A percentile compares a stretch with the other conserved stretches of the same genome.
These are phyloP conservation scores for Hawksworthiomyces lignivorus DNA, from an alignment of 2,329 filamentous ascomycete species.

Conservation along the genomic window DNA sequence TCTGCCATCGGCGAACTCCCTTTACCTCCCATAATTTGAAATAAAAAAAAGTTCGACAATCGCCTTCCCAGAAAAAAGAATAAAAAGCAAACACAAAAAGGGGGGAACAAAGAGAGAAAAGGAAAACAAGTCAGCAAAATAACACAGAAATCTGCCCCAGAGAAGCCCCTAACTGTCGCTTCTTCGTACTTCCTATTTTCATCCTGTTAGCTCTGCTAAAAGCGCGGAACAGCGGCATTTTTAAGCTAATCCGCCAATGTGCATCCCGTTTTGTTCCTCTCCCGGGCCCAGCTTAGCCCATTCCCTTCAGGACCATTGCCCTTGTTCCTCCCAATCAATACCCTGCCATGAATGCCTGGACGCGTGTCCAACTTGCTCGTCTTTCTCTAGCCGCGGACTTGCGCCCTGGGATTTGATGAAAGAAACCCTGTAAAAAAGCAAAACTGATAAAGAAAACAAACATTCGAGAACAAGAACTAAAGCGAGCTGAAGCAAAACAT, in stretches of 20 bases:
- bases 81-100: slow-evolving; percentile 1
- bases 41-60: slow-evolving; percentile 6
- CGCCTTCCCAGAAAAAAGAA: slow-evolving; percentile 11
- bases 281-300: neutral
- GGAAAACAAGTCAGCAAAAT: neutral
- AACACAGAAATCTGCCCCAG: neutral
- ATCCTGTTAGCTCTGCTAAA: neutral
- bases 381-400: slow-evolving; percentile 13
- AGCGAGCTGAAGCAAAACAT: neutral
- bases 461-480: neutral
- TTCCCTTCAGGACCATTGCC: slow-evolving; percentile 1
- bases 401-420: slow-evolving; percentile 9
- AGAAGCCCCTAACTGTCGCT: neutral
- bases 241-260: too few species aligned
- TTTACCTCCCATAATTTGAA: slow-evolving; percentile 2
- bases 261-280: neutral
- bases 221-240: too few species aligned
- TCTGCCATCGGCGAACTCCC: neutral
- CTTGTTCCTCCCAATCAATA: neutral
- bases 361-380: slow-evolving; percentile 9
- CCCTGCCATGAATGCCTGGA: neutral
- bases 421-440: slow-evolving; percentile 9
- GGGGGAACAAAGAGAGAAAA: neutral
- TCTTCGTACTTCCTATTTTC: neutral
- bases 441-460: slow-evolving; percentile 2